These are phyloP conservation scores for Tetrahymena malaccensis DNA, from an alignment of 73 alveolate species.

Conservation along the genomic window DNA sequence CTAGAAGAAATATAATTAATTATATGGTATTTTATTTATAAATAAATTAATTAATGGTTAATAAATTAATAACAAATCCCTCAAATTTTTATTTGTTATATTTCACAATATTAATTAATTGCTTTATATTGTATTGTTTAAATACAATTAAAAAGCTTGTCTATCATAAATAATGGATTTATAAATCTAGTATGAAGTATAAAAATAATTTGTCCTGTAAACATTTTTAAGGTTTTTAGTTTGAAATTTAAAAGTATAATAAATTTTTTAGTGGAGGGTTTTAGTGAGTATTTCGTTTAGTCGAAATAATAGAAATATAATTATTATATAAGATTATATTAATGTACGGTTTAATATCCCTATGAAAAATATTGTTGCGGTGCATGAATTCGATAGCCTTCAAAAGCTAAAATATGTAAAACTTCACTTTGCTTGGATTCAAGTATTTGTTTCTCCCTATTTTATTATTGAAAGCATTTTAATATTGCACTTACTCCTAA, in stretches of 20 bases:
- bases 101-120: background rate
- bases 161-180: background rate
- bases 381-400: slow-evolving; percentile 87
- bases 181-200: background rate
- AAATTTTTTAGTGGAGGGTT: too few species aligned
- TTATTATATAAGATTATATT: background rate
- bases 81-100: background rate
- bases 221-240: too few species aligned
- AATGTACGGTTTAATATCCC: slow-evolving; percentile 85
- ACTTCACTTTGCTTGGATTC: slow-evolving; percentile 47
- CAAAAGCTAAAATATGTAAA: slow-evolving; percentile 65
- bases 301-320: background rate
- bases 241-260: too few species aligned
- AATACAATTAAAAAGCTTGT: background rate
- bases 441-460: slow-evolving; percentile 24
- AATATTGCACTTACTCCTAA: background rate
- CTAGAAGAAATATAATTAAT: background rate
- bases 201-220: too few species aligned
- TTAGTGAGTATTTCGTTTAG: background rate
- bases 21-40: background rate
- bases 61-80: too few species aligned
- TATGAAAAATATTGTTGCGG: slow-evolving; percentile 80
- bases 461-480: background rate
- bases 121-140: too few species aligned
- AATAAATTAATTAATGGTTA: background rate